These are phyloP conservation scores for Setomelanomma holmii DNA, from an alignment of 2,329 filamentous ascomycete genomes.

Conservation along the genomic window DNA sequence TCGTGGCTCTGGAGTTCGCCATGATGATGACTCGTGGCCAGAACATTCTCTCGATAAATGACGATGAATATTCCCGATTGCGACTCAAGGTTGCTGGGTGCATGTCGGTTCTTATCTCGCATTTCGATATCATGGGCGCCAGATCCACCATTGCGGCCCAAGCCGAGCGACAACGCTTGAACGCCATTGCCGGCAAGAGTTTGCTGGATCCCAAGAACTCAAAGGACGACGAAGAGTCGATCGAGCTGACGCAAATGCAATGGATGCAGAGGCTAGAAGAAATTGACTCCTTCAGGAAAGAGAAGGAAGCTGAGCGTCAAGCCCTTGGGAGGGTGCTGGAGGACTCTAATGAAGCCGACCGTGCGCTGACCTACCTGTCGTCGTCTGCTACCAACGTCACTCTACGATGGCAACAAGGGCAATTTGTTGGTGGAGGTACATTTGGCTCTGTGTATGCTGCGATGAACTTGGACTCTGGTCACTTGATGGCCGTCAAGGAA, in stretches of 20 bases:
- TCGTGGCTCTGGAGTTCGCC: slow-evolving; percentile 91
- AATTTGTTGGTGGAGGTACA: slow-evolving; percentile 94
- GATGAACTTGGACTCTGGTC: slow-evolving; percentile 95
- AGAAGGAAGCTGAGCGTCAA: slow-evolving; percentile 83
- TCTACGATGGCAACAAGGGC: slow-evolving; percentile 97
- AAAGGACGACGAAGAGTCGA: slow-evolving; percentile 85
- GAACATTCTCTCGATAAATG: slow-evolving; percentile 88
- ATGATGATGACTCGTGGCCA: slow-evolving; percentile 97
- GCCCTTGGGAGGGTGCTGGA: slow-evolving; percentile 90
- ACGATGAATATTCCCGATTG: slow-evolving; percentile 83
- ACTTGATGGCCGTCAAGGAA: slow-evolving; percentile 98
- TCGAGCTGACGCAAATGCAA: slow-evolving; percentile 74
- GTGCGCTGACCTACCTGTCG: slow-evolving; percentile 90
- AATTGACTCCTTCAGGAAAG: slow-evolving; percentile 79
- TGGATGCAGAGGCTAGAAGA: slow-evolving; percentile 75
- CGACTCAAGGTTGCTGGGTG: slow-evolving; percentile 92
- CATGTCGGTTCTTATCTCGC: slow-evolving; percentile 96
- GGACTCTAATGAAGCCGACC: slow-evolving; percentile 93
- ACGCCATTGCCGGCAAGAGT: slow-evolving; percentile 78
- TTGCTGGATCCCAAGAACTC: slow-evolving; percentile 77
- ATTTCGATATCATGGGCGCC: slow-evolving; percentile 99
- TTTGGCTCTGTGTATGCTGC: slow-evolving; percentile 98
- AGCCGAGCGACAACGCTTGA: slow-evolving; percentile 87
- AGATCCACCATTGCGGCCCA: slow-evolving; percentile 92
- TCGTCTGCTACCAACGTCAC: slow-evolving; percentile 95